Base-by-base conservation (phyloP, 2,329 filamentous ascomycete species). In the Colletotrichum destructivum region DNA sequence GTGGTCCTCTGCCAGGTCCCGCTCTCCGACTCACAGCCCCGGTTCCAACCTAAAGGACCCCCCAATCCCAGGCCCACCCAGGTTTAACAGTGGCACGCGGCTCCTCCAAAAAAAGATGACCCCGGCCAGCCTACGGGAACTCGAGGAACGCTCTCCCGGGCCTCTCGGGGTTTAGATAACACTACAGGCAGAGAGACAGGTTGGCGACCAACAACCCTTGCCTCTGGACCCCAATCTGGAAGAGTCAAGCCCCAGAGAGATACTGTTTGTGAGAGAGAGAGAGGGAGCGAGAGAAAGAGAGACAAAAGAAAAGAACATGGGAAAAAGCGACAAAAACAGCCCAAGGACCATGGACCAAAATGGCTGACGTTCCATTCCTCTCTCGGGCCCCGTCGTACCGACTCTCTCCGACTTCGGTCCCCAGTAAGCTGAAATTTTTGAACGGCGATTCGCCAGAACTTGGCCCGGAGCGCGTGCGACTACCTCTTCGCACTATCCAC, bases 401-500 rank as follows among this genome's bases (percentile, higher is more conserved):
- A 72, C 18, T 72, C 62, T 71, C 69, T 72, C 69, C 69, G 69
- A 72, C 65, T 72, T 72, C 69, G 69, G 69, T 60, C 65, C 59
- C 69, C 60, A 69, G 69, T 72, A 55, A 72, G 65, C 65, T 64
- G 65, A 69, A 69, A 72, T 69, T 72, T 69, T 57, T 65, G 47
- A 55, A 46, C 46, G 31, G 16, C 54, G 35, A 72, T 72, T 72
- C 69, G 69, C 59, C 54, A 47, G 62, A 31, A n/a, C 42, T 42
- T 42, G 55, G n/a, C 55, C 55, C 55, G 55, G 21, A 35, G 52
- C 23, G 26, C 23, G 31, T 47, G 54, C 38, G 18, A 56, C 40
- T 38, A 52, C 35, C 9, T 38, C 35, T 38, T 38, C 35, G 35
- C 35, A 15, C 3, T 62, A 18, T 62, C 65, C 65, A 67, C 64